phyloP scores from a whole-genome alignment of 1,284 basidiomycete species.

The Ganoderma meredithae region DNA sequence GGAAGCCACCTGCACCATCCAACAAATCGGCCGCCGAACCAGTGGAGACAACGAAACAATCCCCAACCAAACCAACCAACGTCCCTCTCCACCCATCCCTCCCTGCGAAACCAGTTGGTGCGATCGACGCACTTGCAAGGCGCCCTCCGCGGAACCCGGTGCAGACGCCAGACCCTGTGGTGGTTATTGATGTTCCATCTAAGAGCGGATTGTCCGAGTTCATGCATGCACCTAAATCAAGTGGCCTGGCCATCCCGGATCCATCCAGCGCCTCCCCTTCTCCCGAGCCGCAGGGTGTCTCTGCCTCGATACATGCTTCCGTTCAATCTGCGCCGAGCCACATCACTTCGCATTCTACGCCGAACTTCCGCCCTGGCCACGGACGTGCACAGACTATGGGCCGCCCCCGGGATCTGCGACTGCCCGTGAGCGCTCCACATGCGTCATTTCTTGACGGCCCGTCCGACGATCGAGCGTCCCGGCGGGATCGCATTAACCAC shows the following conservation, averaged over 20 bases:
- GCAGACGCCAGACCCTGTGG: conserved; percentile 14
- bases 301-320: conserved; percentile 59
- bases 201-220: conserved; percentile 33
- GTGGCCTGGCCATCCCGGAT: conserved; percentile 4
- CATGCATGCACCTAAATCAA: conserved; percentile 26
- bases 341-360: conserved; percentile 40
- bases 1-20: conserved; percentile 4
- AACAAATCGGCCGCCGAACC: conserved; percentile 7
- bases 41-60: conserved; percentile 10
- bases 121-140: conserved; percentile 33
- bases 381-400: conserved; percentile 62
- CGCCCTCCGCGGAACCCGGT: conserved; percentile 21
- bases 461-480: conserved; percentile 25
- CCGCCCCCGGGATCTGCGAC: conserved; percentile 35
- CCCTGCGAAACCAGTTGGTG: conserved; percentile 53
- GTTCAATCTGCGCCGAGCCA: conserved; percentile 43
- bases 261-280: conserved; percentile 20
- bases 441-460: conserved; percentile 31
- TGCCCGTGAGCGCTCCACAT: conserved; percentile 28
- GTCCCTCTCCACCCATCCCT: conserved; percentile 54
- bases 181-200: conserved; percentile 32
- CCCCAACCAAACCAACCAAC: conserved; percentile 24
- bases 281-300: conserved; percentile 37
- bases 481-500: conserved; percentile 44
- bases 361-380: conserved; percentile 47